Conservation (phyloP, 495 filamentous ascomycete species). For the Cercophora samala region DNA sequence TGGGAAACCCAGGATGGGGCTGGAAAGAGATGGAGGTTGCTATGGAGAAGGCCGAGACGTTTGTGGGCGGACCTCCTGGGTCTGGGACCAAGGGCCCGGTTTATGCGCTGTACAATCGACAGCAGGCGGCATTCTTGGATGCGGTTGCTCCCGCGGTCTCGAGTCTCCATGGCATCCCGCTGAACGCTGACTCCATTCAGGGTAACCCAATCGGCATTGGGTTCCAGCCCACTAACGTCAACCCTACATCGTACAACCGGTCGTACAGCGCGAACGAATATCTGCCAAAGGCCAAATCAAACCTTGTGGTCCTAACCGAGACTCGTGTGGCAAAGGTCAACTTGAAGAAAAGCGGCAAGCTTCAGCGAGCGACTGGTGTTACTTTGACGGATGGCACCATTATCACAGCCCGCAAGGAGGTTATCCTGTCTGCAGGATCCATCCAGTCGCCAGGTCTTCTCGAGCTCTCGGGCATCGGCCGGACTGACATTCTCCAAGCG, state of each 20-base stretch:
- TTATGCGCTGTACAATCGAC: slow-evolving; percentile 33
- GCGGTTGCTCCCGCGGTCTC: slow-evolving; percentile 32
- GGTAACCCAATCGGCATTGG: slow-evolving; percentile 40
- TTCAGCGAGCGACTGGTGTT: slow-evolving; percentile 28
- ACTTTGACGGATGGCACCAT: slow-evolving; percentile 27
- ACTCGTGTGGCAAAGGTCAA: slow-evolving; percentile 26
- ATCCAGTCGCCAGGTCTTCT: slow-evolving; percentile 52
- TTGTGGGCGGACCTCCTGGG: slow-evolving; percentile 19
- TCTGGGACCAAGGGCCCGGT: slow-evolving; percentile 31
- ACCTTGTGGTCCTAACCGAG: slow-evolving; percentile 26
- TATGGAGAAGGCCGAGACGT: slow-evolving; percentile 41
- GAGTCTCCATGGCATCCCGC: slow-evolving; percentile 29
- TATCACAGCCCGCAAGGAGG: slow-evolving; percentile 45
- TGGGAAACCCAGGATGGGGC: slow-evolving; percentile 54
- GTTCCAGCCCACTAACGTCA: slow-evolving; percentile 40
- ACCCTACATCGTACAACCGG: slow-evolving; percentile 33
- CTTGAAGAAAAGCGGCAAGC: slow-evolving; percentile 14
- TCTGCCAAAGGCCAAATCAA: slow-evolving; percentile 23
- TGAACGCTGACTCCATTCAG: slow-evolving; percentile 34
- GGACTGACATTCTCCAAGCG: slow-evolving; percentile 32
- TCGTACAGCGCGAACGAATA: slow-evolving; percentile 38
- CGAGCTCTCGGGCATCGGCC: slow-evolving; percentile 57
- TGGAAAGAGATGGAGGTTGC: slow-evolving; percentile 44
- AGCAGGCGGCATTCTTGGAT: slow-evolving; percentile 29
- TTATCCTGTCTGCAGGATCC: slow-evolving; percentile 55